phyloP scores from a whole-genome alignment of 768 basidiomycete genomes.

The Strobilomyces dryophilus region DNA sequence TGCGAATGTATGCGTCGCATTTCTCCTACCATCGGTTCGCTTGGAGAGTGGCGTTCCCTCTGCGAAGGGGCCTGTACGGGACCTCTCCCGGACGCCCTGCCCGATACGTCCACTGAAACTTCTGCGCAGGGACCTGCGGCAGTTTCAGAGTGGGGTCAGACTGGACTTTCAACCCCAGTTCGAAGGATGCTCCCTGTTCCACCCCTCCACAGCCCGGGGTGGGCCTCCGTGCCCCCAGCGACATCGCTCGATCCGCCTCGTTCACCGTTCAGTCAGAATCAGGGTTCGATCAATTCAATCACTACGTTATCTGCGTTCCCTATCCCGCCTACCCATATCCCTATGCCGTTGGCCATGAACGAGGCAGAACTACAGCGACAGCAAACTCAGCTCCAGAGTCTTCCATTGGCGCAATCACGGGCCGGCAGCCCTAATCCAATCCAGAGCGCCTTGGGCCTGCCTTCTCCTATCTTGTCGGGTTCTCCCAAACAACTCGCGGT shows the following conservation, averaged over 20 bases:
- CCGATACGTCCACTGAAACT: slow-evolving; percentile 12
- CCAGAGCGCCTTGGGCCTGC: background rate
- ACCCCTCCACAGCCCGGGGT: slow-evolving; percentile 14
- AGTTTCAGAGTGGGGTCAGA: slow-evolving; percentile 32
- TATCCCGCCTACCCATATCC: slow-evolving; percentile 67
- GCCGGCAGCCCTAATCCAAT: slow-evolving; percentile 14
- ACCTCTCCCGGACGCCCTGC: slow-evolving; percentile 29
- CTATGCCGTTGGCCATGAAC: slow-evolving; percentile 44
- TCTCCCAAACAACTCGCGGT: slow-evolving; percentile 20
- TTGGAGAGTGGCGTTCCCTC: slow-evolving; percentile 67
- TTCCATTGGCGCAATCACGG: slow-evolving; percentile 14
- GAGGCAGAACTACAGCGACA: slow-evolving; percentile 26
- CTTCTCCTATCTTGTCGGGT: slow-evolving; percentile 12
- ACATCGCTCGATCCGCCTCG: slow-evolving; percentile 22
- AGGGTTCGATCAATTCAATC: slow-evolving; percentile 43
- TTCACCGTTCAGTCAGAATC: slow-evolving; percentile 23
- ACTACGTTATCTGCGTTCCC: slow-evolving; percentile 73
- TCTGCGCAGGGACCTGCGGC: background rate
- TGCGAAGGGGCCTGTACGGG: slow-evolving; percentile 77
- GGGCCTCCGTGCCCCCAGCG: slow-evolving; percentile 1
- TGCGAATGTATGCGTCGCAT: slow-evolving; percentile 71
- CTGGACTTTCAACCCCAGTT: slow-evolving; percentile 13
- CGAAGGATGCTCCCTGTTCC: slow-evolving; percentile 22
- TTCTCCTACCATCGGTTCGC: slow-evolving; percentile 61
- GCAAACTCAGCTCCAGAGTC: slow-evolving; percentile 21